Evolutionary conservation across 2,329 filamentous ascomycete species (phyloP).

Genomic region (Arachnopeziza araneosa): DNA sequence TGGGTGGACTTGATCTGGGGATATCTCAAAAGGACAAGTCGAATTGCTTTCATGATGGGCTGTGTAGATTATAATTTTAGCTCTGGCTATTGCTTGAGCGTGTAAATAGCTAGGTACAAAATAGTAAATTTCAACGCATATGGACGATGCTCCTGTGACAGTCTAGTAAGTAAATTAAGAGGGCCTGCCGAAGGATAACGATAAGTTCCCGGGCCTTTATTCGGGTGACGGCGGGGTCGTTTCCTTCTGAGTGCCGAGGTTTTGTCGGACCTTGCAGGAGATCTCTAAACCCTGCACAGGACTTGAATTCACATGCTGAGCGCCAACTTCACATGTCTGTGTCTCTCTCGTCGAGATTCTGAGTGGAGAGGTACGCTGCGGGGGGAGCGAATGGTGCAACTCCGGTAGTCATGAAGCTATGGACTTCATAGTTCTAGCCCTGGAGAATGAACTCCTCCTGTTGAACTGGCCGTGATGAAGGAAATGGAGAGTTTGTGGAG

Average conservation of each 20-base stretch:
- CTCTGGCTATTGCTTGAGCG: not conserved
- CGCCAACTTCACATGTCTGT: not conserved
- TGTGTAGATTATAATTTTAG: not conserved
- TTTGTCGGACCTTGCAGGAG: not conserved
- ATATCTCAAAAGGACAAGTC: not conserved
- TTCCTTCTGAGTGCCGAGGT: not conserved
- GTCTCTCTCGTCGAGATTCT: no score
- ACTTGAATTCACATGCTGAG: not conserved
- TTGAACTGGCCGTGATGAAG: not conserved
- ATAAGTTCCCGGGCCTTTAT: not conserved
- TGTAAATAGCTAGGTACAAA: not conserved
- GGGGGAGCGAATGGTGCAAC: no score
- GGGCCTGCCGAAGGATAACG: no score
- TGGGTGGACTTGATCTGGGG: not conserved
- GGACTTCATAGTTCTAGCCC: no score
- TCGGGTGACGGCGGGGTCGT: not conserved
- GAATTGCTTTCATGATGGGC: not conserved
- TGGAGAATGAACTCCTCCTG: no score
- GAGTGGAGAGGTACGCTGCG: no score
- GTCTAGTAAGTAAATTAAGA: no score
- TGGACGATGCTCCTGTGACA: no score
- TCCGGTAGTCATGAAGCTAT: no score
- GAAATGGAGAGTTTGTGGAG: not conserved
- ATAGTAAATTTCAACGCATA: not conserved
- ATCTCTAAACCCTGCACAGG: not conserved